Evolutionary conservation across 2,329 filamentous ascomycete genomes (phyloP).

Genomic region (Penicillium sp.): DNA sequence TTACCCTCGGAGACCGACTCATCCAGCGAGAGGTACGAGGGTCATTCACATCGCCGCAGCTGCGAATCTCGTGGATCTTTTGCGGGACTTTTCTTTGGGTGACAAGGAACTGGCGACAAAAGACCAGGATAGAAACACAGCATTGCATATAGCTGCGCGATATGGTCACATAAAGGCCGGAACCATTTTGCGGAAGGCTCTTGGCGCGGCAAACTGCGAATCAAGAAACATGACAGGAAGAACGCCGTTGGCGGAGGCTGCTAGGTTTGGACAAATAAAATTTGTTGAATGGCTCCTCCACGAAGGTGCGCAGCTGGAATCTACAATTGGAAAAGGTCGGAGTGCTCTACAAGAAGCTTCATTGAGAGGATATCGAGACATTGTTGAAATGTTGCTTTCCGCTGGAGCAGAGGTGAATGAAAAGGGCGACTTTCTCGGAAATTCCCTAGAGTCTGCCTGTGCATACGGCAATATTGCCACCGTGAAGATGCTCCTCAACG

Average conservation of each 20-base stretch:
- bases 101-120: background rate
- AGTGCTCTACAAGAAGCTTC: slow-evolving; percentile 4
- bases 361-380: background rate
- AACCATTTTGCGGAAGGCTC: background rate
- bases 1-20: background rate
- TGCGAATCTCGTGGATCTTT: background rate
- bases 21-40: background rate
- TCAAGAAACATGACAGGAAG: background rate
- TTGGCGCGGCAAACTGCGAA: background rate
- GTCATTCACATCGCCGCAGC: slow-evolving; percentile 5
- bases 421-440: background rate
- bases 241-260: slow-evolving; percentile 5
- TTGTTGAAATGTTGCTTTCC: slow-evolving; percentile 3
- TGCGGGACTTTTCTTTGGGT: background rate
- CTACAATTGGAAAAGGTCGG: background rate
- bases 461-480: background rate
- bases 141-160: slow-evolving; percentile 3
- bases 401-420: background rate
- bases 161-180: background rate
- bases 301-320: background rate
- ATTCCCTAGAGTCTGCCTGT: background rate
- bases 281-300: slow-evolving; percentile 7
- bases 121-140: slow-evolving; percentile 1
- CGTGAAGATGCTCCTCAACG: background rate
- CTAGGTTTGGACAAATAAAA: background rate